These are phyloP conservation scores for Solanum piurae DNA, from an alignment of 257 asterid species.

Conservation along the genomic window DNA sequence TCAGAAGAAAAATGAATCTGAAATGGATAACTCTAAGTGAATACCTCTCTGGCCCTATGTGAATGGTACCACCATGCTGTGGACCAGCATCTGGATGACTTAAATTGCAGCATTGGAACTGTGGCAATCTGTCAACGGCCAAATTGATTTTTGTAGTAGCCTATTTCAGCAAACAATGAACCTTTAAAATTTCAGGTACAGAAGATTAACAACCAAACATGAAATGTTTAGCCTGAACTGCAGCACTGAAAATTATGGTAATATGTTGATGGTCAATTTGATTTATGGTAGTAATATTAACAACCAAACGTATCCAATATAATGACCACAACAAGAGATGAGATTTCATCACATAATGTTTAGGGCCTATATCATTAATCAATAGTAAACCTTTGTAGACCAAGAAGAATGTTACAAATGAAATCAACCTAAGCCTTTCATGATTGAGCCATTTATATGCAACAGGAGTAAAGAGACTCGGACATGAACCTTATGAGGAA, in stretches of 20 bases:
- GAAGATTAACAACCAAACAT: not conserved
- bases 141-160: constrained; percentile 89
- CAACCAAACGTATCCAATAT: not conserved
- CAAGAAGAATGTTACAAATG: not conserved
- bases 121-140: constrained; percentile 78
- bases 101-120: constrained; percentile 61
- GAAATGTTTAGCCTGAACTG: not conserved
- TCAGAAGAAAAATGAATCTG: not conserved
- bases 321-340: not conserved
- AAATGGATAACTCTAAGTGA: not conserved
- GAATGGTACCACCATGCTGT: constrained; percentile 90
- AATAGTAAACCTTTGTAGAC: not conserved
- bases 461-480: not conserved
- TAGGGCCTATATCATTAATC: not conserved
- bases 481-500: not conserved
- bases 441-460: not conserved
- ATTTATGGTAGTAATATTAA: not conserved
- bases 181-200: constrained; percentile 5
- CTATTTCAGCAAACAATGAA: constrained; percentile 33
- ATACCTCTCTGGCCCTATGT: constrained; percentile 89
- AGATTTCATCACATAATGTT: not conserved
- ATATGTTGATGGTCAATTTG: not conserved
- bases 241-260: not conserved
- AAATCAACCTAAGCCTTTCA: not conserved
- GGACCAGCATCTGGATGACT: constrained; percentile 64